phyloP scores from a whole-genome alignment of 1,284 basidiomycete species.

The Cryptococcus hybrid region DNA sequence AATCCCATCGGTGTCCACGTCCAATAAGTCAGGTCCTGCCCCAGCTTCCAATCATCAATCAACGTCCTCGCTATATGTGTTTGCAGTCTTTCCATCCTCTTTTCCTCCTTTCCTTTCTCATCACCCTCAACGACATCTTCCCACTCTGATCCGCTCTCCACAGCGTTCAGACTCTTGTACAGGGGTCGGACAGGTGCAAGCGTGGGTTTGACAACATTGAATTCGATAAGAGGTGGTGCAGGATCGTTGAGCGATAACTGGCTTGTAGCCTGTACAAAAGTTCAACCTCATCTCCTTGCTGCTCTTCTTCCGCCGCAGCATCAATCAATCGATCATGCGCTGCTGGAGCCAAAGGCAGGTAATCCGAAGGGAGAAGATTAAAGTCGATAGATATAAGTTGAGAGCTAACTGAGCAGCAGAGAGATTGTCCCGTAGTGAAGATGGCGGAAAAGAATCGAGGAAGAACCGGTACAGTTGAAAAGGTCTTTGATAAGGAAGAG shows the following conservation, averaged over 20 bases:
- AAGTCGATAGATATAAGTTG: conserved; percentile 20
- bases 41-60: conserved; percentile 30
- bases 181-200: too few relatives aligned
- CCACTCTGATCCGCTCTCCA: neutral
- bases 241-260: neutral
- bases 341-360: neutral
- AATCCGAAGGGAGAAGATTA: conserved; percentile 17
- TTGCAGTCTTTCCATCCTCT: conserved; percentile 2
- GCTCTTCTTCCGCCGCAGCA: neutral
- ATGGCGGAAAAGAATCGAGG: neutral
- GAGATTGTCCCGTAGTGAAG: neutral
- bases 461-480: neutral
- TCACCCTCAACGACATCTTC: neutral
- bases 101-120: neutral
- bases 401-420: conserved; percentile 15
- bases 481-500: neutral
- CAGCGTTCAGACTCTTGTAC: neutral
- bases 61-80: conserved; percentile 12
- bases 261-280: neutral
- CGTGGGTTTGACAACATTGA: neutral
- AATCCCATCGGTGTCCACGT: conserved; percentile 17
- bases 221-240: neutral
- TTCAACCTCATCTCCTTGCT: neutral
- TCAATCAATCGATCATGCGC: neutral
- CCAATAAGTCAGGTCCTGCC: conserved; percentile 15